Conservation (phyloP, 2,329 filamentous ascomycete genomes). For the Aspergillus sp. region DNA sequence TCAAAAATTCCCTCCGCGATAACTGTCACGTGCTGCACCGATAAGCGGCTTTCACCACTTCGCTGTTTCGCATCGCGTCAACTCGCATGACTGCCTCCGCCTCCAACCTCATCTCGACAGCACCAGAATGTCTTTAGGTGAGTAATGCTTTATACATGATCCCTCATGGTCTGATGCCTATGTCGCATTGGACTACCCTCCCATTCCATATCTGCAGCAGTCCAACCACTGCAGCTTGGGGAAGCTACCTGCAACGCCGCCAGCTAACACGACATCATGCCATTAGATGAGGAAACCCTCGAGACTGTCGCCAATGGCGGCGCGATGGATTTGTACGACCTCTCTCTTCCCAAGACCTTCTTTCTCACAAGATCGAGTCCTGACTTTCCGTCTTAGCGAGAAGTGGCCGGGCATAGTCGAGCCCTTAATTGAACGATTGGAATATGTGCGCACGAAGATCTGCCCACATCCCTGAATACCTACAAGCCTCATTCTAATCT, state of each 20-base stretch:
- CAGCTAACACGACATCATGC: neutral
- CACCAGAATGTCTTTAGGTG: conserved; percentile 29
- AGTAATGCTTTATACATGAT: neutral
- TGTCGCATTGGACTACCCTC: neutral
- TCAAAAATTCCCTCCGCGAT: conserved; percentile 17
- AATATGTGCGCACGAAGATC: conserved; percentile 52
- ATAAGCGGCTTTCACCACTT: conserved; percentile 15
- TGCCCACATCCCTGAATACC: neutral
- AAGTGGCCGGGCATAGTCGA: conserved; percentile 68
- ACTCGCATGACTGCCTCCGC: conserved; percentile 5
- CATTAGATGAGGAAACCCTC: conserved; percentile 51
- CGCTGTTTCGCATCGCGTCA: neutral
- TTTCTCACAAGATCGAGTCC: conserved; percentile 5
- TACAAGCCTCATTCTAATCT: neutral
- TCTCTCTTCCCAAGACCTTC: neutral
- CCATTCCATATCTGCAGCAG: neutral
- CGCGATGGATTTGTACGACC: conserved; percentile 55
- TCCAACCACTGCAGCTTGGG: too few relatives aligned
- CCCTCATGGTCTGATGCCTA: neutral
- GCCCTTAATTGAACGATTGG: conserved; percentile 64
- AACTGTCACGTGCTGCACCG: conserved; percentile 19
- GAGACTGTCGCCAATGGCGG: conserved; percentile 57
- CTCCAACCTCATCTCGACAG: conserved; percentile 6
- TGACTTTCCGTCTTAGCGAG: conserved; percentile 49
- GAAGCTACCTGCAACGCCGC: neutral